A percentile compares a stretch with the other conserved stretches of the same genome.
Conservation (phyloP, 495 filamentous ascomycete genomes). For the Articulospora tetracladia region DNA sequence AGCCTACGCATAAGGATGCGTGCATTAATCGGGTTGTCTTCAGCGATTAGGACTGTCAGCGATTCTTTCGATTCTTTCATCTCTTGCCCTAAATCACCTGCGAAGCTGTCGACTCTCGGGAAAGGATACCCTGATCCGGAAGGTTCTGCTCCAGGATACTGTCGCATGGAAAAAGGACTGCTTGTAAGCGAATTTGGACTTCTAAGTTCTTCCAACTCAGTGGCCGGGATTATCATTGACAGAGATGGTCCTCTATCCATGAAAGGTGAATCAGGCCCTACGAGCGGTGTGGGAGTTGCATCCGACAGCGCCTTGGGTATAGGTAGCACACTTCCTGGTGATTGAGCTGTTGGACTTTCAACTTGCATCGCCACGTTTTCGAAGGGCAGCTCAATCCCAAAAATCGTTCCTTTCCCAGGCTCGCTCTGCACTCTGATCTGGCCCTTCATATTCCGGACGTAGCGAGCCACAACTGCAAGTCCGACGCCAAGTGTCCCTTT, state of each 20-base stretch:
- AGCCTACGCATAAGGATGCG: conserved; percentile 81
- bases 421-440: conserved; percentile 85
- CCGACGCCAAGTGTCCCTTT: conserved; percentile 64
- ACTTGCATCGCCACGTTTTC: conserved; percentile 7
- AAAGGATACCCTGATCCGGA: not conserved
- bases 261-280: not conserved
- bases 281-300: not conserved
- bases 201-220: not conserved
- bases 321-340: not conserved
- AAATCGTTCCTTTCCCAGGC: conserved; percentile 77
- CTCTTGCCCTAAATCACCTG: not conserved
- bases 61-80: conserved; percentile 7
- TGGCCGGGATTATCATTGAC: not conserved
- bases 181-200: not conserved
- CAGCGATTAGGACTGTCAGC: conserved; percentile 73
- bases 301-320: not conserved
- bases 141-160: not conserved
- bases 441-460: conserved; percentile 82
- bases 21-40: conserved; percentile 91
- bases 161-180: not conserved
- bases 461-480: conserved; percentile 79
- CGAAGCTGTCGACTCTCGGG: not conserved
- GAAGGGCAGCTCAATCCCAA: conserved; percentile 70
- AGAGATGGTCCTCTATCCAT: not conserved
- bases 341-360: not conserved